Percentiles rank a stretch among this genome's conserved stretches.
Conservation (phyloP, 2,329 filamentous ascomycete species). For the Trichoderma cornu-damae region DNA sequence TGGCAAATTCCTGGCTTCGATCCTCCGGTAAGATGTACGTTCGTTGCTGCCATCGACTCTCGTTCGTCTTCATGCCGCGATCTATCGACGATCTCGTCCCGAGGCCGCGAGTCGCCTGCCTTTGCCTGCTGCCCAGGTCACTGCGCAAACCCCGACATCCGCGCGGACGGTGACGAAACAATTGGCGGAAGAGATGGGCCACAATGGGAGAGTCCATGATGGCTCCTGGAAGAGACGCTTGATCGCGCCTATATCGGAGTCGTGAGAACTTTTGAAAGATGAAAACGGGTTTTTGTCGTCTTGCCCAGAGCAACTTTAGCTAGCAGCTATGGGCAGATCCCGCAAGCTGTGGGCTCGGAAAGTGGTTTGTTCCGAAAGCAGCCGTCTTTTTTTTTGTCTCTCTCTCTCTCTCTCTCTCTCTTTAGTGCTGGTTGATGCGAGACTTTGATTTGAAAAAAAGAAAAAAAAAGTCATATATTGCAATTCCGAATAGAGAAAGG, state of each 20-base stretch:
- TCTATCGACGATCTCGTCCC: conserved; percentile 31
- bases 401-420: too few relatives aligned
- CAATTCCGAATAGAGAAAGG: too few relatives aligned
- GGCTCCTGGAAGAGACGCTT: background rate
- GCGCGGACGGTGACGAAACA: conserved; percentile 61
- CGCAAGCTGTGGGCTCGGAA: conserved; percentile 12
- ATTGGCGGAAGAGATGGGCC: conserved; percentile 73
- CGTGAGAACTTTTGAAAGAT: conserved; percentile 12
- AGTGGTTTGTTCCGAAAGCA: conserved; percentile 11
- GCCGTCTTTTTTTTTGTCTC: background rate
- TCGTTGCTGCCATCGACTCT: conserved; percentile 82
- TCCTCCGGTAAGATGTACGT: conserved; percentile 70
- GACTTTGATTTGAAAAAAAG: too few relatives aligned
- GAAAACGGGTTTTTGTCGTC: background rate
- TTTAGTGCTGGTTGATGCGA: too few relatives aligned
- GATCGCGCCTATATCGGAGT: background rate
- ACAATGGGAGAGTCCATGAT: conserved; percentile 78
- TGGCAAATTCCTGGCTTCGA: conserved; percentile 71
- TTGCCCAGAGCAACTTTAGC: background rate
- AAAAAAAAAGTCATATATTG: too few relatives aligned
- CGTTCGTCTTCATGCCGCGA: conserved; percentile 46
- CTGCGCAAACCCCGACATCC: conserved; percentile 32
- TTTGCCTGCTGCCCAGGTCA: conserved; percentile 17
- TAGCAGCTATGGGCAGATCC: background rate
- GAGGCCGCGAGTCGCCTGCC: conserved; percentile 25